These are phyloP conservation scores for Isabelozyma pseudorhagii DNA, from an alignment of 805 yeast genomes.

Conservation along the genomic window DNA sequence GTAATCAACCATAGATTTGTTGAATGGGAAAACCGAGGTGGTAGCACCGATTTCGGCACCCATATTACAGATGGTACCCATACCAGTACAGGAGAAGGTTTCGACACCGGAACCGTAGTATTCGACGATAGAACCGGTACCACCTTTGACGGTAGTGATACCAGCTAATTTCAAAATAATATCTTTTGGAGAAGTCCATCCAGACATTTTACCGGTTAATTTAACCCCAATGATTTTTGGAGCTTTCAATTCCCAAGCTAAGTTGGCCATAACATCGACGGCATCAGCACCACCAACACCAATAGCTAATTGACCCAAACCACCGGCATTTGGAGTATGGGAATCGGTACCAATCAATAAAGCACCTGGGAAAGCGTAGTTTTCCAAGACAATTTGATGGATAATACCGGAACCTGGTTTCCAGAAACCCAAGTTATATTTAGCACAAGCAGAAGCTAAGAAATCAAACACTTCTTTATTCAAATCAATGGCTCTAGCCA, in stretches of 20 bases:
- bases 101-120: constrained; percentile 95
- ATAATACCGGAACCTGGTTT: constrained; percentile 98
- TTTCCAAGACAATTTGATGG: constrained; percentile 94
- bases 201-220: constrained; percentile 85
- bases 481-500: constrained; percentile 79
- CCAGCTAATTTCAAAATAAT: constrained; percentile 92
- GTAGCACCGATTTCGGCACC: constrained; percentile 99
- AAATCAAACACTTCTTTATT: constrained; percentile 95
- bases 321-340: constrained; percentile 98
- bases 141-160: constrained; percentile 93
- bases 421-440: constrained; percentile 98
- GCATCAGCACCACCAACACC: constrained; percentile 99
- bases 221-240: constrained; percentile 95
- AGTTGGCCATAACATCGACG: constrained; percentile 91
- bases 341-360: constrained; percentile 96
- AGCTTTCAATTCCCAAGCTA: constrained; percentile 97
- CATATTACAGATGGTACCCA: constrained; percentile 99
- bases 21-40: constrained; percentile 96
- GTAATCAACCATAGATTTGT: constrained; percentile 83
- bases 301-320: constrained; percentile 94
- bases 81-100: constrained; percentile 93
- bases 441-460: constrained; percentile 84
- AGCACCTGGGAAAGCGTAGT: constrained; percentile 97
- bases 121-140: constrained; percentile 95
- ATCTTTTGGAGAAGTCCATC: constrained; percentile 98